Evolutionary conservation across 1,284 basidiomycete genomes (phyloP), one percentile per base, ranked within the genome.

Genomic region (Quambalaria eucalypti): DNA sequence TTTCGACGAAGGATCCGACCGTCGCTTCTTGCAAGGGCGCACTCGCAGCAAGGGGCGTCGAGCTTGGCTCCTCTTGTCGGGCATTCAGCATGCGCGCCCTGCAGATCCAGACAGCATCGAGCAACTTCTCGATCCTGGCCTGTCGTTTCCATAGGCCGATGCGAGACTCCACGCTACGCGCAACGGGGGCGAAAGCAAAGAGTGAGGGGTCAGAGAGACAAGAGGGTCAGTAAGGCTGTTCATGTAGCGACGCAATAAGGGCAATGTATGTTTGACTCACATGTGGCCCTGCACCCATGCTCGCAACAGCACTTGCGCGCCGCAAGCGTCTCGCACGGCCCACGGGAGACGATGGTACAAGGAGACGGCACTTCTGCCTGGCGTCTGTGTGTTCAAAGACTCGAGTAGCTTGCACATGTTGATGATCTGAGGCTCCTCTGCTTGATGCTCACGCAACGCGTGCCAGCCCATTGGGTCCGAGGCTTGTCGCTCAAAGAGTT

Each of bases 261-360:
- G n/a, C n/a, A n/a, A n/a, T n/a, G n/a, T n/a, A n/a, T n/a, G n/a
- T n/a, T n/a, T n/a, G n/a, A 28, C n/a, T n/a, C n/a, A n/a, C n/a
- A 73, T 65, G 33, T 71, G 70, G 19, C 69, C 60, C 2, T 68
- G 66, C 28, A 68, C 54, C 73, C 72, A 75, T 16, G 66, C 69
- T 4, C 61, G 58, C 49, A 72, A 56, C 12, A 72, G 52, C 33
- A 61, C 65, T 33, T 71, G 69, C 0, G 66, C 65, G 33, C 68
- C 66, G 19, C 65, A 59, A 16, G 66, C 68, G 42, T 70, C 69
- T 16, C 64, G 58, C 2, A 71, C 52, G 2, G 66, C 61, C 2
- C 60, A 54, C 4, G 69, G 67, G 26, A 71, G 52, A 44, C 59
- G 58, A 19, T 64, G 60, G 46, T 61, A 60, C 44, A 71, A 40